Base-by-base conservation (phyloP, 1,284 basidiomycete species). In the Ustilago nuda region DNA sequence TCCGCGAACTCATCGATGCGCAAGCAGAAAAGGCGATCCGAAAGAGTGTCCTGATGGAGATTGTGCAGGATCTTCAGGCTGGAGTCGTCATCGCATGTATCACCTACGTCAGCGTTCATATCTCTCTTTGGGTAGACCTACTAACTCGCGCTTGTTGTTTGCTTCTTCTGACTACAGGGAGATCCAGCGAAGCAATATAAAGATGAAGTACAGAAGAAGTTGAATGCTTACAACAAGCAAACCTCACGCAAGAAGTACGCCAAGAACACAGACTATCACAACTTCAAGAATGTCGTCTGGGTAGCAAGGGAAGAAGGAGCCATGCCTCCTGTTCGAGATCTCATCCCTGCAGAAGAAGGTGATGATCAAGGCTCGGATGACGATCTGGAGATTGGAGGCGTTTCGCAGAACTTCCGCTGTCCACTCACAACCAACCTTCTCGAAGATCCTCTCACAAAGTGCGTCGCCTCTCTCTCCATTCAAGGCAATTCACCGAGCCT, bases 281-380 rank as follows among this genome's bases (percentile, higher is more conserved):
- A 82, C 53, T 79, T 83, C 43, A 71, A 74, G 27, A 76, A 78
- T 32, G 53, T 58, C 2, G 43, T 78, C 7, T 83, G 82, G 82
- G 75, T 75, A 2, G 75, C 72, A 7, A 62, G 53, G 32, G 52
- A 74, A 41, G 72, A 78, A 6, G 78, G 81, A 12, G 66, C 80
- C 7, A 82, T 82, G 82, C 82, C 82, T 15, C 67, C 72, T 1
- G 60, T 84, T 0, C 60, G 55, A 13, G 82, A 84, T 37, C 51
- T 83, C 43, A 72, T 84, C 53, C 73, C 78, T 1, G 65, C 68
- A 5, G 69, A 73, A 35, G 48, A 66, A 2, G 63, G 61, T 6
- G 72, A 71, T 17, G 67, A 63, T 27, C 68, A 68, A 13, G 76
- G 79, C 36, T 68, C 63, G 7, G 80, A 77, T 61, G 79, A 83